A percentile compares a stretch with the other conserved stretches of the same genome.
phyloP scores from a whole-genome alignment of 1,284 basidiomycete genomes.

The Ceratobasidium sp. region DNA sequence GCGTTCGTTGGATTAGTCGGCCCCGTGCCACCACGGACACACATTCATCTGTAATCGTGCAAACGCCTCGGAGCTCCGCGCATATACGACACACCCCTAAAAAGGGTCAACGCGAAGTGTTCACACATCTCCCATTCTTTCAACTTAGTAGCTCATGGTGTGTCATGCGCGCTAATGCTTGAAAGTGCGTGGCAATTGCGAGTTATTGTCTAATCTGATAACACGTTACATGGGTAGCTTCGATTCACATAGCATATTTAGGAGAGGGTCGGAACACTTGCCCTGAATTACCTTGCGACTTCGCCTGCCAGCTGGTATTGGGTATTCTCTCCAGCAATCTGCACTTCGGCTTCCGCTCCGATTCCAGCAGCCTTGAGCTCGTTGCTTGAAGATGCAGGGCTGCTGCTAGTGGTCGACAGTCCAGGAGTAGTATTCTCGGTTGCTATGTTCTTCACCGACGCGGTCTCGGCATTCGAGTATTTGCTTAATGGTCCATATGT shows the following conservation, averaged over 20 bases:
- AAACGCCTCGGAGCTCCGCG: conserved; percentile 37
- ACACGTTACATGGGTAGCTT: too few relatives aligned
- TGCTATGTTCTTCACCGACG: not conserved
- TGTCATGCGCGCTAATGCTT: too few relatives aligned
- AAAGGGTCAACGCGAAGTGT: not conserved
- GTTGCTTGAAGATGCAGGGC: conserved; percentile 5
- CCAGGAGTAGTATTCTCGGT: not conserved
- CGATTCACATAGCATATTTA: too few relatives aligned
- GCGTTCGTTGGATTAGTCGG: conserved; percentile 25
- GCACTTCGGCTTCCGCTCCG: not conserved
- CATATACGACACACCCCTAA: not conserved
- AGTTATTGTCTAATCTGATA: too few relatives aligned
- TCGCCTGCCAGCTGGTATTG: conserved; percentile 3
- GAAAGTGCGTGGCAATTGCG: too few relatives aligned
- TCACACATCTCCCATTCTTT: too few relatives aligned
- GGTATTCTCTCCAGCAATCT: conserved; percentile 1
- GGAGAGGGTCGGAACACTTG: too few relatives aligned
- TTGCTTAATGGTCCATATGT: not conserved
- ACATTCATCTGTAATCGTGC: not conserved
- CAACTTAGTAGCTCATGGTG: too few relatives aligned
- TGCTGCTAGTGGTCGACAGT: conserved; percentile 12
- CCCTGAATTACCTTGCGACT: not conserved
- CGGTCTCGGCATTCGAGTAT: not conserved
- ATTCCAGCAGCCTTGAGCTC: not conserved
- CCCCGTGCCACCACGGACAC: conserved; percentile 5